Conservation (phyloP, 2,329 filamentous ascomycete genomes). For the Curvularia lunata region DNA sequence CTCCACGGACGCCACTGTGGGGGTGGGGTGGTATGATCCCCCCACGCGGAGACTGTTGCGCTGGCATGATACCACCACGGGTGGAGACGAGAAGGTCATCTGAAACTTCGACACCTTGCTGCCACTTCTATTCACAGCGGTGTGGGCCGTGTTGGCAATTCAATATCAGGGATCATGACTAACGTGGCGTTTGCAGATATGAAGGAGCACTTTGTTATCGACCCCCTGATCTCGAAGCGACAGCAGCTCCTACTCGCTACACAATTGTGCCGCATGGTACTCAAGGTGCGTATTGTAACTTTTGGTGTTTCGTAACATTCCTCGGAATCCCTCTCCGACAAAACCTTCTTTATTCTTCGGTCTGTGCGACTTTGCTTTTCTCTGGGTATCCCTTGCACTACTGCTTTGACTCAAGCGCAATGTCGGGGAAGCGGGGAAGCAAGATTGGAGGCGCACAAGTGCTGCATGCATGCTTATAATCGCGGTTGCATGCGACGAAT, state of each 20-base stretch:
- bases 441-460: constrained; percentile 13
- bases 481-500: constrained; percentile 30
- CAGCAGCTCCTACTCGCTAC: constrained; percentile 96
- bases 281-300: constrained; percentile 59
- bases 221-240: constrained; percentile 96
- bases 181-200: constrained; percentile 67
- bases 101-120: constrained; percentile 19
- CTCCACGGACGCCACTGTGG: constrained; percentile 27
- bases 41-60: constrained; percentile 28
- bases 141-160: constrained; percentile 16
- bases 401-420: constrained; percentile 9
- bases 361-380: constrained; percentile 16
- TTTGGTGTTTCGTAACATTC: constrained; percentile 22
- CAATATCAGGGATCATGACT: constrained; percentile 28
- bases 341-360: constrained; percentile 18
- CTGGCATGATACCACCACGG: constrained; percentile 22
- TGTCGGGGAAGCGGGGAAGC: constrained; percentile 32
- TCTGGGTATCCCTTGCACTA: constrained; percentile 20
- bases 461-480: constrained; percentile 17
- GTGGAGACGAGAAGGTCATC: constrained; percentile 17
- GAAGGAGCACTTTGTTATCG: constrained; percentile 97
- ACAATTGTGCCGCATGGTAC: constrained; percentile 88
- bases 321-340: constrained; percentile 13
- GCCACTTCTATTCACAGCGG: constrained; percentile 11
- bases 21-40: constrained; percentile 23